Evolutionary conservation across 139 green algal genomes (phyloP), one percentile per base, ranked within the genome.

Genomic region (Desmodesmus armatus): DNA sequence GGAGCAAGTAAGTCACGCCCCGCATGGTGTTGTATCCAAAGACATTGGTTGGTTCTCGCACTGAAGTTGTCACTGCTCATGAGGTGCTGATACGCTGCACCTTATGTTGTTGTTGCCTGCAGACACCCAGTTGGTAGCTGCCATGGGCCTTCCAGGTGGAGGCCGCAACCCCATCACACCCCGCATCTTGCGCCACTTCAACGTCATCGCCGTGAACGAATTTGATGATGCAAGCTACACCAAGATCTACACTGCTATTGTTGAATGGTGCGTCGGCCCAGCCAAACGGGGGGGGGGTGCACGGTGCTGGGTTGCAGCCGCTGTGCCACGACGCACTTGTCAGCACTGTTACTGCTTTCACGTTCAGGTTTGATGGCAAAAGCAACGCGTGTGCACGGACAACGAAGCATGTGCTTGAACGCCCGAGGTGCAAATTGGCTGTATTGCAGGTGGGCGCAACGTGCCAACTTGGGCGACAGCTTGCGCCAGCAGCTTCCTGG

Each of bases 41-140:
- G n/a, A n/a, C n/a, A n/a, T n/a, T n/a, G n/a, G n/a, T n/a, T n/a
- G n/a, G n/a, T n/a, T n/a, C n/a, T n/a, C n/a, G n/a, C n/a, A n/a
- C n/a, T n/a, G n/a, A n/a, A n/a, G n/a, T n/a, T n/a, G n/a, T n/a
- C n/a, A n/a, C n/a, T n/a, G n/a, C n/a, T n/a, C n/a, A n/a, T n/a
- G n/a, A n/a, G n/a, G n/a, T n/a, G n/a, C n/a, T n/a, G n/a, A n/a
- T n/a, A n/a, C n/a, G n/a, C n/a, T n/a, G n/a, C n/a, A n/a, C n/a
- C n/a, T n/a, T n/a, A n/a, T n/a, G n/a, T n/a, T n/a, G n/a, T n/a
- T n/a, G n/a, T n/a, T n/a, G n/a, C n/a, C n/a, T n/a, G n/a, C n/a
- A n/a, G 93, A 97, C 85, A 88, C 95, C 25, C 93, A 96, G 89
- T 92, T 95, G 80, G 91, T 96, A 58, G 88, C 85, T 21, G 94